Conservation (phyloP, 1,284 basidiomycete species). For the Ganoderma sinense region DNA sequence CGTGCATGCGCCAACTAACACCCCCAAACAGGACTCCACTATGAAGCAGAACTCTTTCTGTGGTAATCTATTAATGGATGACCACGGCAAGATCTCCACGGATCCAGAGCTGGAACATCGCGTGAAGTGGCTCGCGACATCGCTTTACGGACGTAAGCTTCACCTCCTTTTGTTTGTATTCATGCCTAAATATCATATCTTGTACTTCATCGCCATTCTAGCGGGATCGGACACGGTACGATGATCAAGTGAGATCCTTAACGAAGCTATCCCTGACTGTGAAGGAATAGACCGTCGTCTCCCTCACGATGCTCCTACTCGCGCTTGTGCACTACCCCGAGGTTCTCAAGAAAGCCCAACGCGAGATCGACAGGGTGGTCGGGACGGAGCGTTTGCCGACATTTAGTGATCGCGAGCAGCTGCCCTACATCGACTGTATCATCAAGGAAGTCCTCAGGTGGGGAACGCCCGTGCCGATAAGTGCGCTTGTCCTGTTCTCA, state of each 20-base stretch:
- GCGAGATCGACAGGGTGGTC: slow-evolving; percentile 13
- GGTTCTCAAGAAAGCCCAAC: slow-evolving; percentile 14
- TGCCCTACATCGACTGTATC: slow-evolving; percentile 15
- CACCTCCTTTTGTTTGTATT: not conserved
- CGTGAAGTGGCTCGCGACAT: slow-evolving; percentile 23
- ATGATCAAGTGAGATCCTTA: not conserved
- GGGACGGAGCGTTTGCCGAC: slow-evolving; percentile 13
- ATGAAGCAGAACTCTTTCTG: slow-evolving; percentile 21
- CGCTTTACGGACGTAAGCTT: slow-evolving; percentile 22
- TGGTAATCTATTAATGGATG: slow-evolving; percentile 15
- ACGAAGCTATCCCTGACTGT: not conserved
- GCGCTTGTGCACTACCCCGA: slow-evolving; percentile 9
- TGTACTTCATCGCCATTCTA: not conserved
- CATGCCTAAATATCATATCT: not conserved
- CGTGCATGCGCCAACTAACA: not conserved
- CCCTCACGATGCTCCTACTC: slow-evolving; percentile 14
- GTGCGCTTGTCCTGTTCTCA: slow-evolving; percentile 1
- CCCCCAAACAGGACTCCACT: slow-evolving; percentile 6
- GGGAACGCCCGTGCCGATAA: slow-evolving; percentile 19
- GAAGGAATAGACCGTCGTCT: slow-evolving; percentile 10
- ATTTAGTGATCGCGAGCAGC: slow-evolving; percentile 5
- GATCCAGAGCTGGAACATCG: slow-evolving; percentile 8
- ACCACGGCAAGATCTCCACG: slow-evolving; percentile 9
- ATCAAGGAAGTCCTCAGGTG: slow-evolving; percentile 19
- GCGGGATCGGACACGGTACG: slow-evolving; percentile 16